Conservation (phyloP, 306 rosid genomes). For the Glycine latifolia region DNA sequence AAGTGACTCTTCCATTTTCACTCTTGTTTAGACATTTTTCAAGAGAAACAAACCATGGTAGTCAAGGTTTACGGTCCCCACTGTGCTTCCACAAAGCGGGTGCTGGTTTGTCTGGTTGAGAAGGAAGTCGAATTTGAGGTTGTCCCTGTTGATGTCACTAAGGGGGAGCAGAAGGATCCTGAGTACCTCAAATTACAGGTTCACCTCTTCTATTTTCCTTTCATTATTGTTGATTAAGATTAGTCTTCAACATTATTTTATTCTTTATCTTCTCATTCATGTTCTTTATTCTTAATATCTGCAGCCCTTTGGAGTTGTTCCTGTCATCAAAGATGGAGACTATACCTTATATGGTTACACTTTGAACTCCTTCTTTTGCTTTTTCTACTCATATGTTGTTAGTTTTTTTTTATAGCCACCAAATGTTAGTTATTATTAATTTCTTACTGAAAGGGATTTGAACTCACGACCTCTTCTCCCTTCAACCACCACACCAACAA, state of each 20-base stretch:
- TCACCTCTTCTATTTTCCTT: not conserved
- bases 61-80: conserved; percentile 60
- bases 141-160: conserved; percentile 44
- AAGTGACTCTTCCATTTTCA: too few relatives aligned
- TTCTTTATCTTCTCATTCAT: not conserved
- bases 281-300: conserved; percentile 11
- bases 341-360: conserved; percentile 54
- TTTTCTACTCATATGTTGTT: not conserved
- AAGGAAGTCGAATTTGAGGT: conserved; percentile 60
- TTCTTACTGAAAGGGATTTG: too few relatives aligned
- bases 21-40: too few relatives aligned
- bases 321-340: conserved; percentile 61
- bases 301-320: conserved; percentile 60
- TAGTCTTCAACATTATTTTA: too few relatives aligned
- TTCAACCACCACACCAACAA: too few relatives aligned
- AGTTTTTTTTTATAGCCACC: too few relatives aligned
- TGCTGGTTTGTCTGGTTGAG: conserved; percentile 53
- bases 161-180: conserved; percentile 52
- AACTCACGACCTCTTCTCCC: too few relatives aligned
- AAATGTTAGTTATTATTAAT: too few relatives aligned
- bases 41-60: conserved; percentile 52
- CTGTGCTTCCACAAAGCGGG: conserved; percentile 51
- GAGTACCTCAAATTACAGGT: conserved; percentile 61
- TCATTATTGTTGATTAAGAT: not conserved
- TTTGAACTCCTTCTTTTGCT: too few relatives aligned